Conservation (phyloP, 2,329 filamentous ascomycete genomes). For the Aspergillus floridensis region DNA sequence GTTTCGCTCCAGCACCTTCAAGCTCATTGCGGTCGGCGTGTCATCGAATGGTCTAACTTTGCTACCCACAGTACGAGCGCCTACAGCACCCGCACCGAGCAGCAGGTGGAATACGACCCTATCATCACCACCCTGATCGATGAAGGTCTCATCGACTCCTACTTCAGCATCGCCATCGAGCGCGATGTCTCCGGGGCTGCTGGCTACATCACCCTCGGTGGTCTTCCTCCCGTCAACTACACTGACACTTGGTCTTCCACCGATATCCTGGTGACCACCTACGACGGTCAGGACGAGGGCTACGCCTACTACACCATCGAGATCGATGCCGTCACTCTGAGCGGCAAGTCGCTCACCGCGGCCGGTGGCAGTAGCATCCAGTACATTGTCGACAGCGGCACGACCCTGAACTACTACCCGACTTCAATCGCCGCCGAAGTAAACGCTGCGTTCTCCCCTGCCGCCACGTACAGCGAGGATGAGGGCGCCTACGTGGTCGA, state of each 20-base stretch:
- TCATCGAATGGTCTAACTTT: background rate
- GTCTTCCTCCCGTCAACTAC: conserved; percentile 15
- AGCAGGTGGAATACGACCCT: conserved; percentile 6
- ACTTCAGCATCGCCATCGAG: conserved; percentile 33
- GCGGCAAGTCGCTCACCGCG: conserved; percentile 8
- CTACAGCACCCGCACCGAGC: background rate
- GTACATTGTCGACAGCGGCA: conserved; percentile 27
- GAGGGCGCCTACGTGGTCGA: conserved; percentile 40
- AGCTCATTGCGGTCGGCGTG: background rate
- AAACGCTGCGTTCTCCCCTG: conserved; percentile 42
- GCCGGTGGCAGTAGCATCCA: background rate
- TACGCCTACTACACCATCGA: conserved; percentile 21
- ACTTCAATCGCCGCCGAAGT: conserved; percentile 35
- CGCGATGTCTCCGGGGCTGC: conserved; percentile 29
- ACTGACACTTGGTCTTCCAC: conserved; percentile 15
- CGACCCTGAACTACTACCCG: conserved; percentile 37
- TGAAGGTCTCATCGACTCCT: conserved; percentile 4
- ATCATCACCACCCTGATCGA: conserved; percentile 10
- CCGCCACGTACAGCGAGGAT: conserved; percentile 33
- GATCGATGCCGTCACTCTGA: conserved; percentile 16
- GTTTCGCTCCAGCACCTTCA: background rate
- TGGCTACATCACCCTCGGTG: conserved; percentile 21
- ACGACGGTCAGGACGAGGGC: conserved; percentile 10
- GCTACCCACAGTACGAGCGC: conserved; percentile 1
- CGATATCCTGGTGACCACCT: conserved; percentile 19